Evolutionary conservation across 1,284 basidiomycete genomes (phyloP).

Genomic region (Puccinia hordei): DNA sequence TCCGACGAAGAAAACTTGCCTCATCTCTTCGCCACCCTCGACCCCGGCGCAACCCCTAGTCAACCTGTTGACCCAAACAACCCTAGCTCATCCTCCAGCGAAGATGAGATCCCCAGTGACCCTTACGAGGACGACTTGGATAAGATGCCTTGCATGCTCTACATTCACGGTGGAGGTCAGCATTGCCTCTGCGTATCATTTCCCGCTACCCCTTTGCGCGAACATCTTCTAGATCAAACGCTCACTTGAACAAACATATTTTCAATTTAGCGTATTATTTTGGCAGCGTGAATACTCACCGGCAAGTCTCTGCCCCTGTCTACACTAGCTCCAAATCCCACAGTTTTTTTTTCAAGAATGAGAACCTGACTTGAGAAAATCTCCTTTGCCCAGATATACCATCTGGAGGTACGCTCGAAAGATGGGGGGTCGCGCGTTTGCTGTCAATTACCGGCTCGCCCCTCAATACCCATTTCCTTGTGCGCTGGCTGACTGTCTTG

Average conservation of each 20-base stretch:
- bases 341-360: not conserved
- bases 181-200: not conserved
- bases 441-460: conserved; percentile 58
- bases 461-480: conserved; percentile 51
- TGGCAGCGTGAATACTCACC: conserved; percentile 64
- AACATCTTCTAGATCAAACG: not conserved
- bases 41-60: not conserved
- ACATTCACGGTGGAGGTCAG: conserved; percentile 50
- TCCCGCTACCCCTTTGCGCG: too few relatives aligned
- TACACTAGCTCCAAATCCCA: not conserved
- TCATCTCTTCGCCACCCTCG: not conserved
- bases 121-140: conserved; percentile 48
- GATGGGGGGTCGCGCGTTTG: conserved; percentile 80
- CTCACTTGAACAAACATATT: not conserved
- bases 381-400: conserved; percentile 64
- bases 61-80: not conserved
- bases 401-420: conserved; percentile 85
- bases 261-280: conserved; percentile 59
- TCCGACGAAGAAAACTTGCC: conserved; percentile 13
- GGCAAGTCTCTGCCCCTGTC: conserved; percentile 53
- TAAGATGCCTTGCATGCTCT: conserved; percentile 50
- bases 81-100: not conserved
- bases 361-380: not conserved
- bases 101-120: conserved; percentile 16
- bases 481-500: conserved; percentile 67